A percentile compares a stretch with the other conserved stretches of the same genome.
phyloP scores from a whole-genome alignment of 1,284 basidiomycete species.

The Cryptococcus amylolentus region DNA sequence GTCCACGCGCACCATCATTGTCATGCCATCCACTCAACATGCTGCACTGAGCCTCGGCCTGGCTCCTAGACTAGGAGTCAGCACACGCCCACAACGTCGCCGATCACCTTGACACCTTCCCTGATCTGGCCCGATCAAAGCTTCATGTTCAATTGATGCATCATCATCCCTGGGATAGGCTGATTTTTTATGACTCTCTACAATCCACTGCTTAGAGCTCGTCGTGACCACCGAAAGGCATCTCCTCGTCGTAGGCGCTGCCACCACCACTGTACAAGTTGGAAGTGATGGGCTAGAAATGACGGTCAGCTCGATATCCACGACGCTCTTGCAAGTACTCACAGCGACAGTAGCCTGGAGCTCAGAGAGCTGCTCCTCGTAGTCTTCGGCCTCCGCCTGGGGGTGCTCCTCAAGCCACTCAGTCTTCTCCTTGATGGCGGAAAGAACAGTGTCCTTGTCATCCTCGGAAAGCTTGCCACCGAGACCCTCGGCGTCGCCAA shows the following conservation, averaged over 20 bases:
- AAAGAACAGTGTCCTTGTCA: conserved; percentile 84
- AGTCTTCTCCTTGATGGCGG: conserved; percentile 78
- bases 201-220: conserved; percentile 41
- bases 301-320: neutral
- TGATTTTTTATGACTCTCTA: neutral
- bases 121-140: no score
- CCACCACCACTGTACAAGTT: conserved; percentile 65
- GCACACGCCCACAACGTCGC: no score
- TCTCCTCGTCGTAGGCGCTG: conserved; percentile 38
- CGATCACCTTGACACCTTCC: no score
- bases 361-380: conserved; percentile 83
- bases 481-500: conserved; percentile 80
- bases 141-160: no score
- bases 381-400: conserved; percentile 74
- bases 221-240: conserved; percentile 48
- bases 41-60: no score
- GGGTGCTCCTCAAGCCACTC: conserved; percentile 87
- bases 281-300: conserved; percentile 62
- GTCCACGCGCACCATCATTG: no score
- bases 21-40: no score
- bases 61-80: no score
- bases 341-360: conserved; percentile 63
- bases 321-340: conserved; percentile 9
- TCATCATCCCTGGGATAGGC: no score
- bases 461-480: conserved; percentile 82